These are phyloP conservation scores for Vigna radiata DNA, from an alignment of 306 rosid genomes.

Conservation along the genomic window DNA sequence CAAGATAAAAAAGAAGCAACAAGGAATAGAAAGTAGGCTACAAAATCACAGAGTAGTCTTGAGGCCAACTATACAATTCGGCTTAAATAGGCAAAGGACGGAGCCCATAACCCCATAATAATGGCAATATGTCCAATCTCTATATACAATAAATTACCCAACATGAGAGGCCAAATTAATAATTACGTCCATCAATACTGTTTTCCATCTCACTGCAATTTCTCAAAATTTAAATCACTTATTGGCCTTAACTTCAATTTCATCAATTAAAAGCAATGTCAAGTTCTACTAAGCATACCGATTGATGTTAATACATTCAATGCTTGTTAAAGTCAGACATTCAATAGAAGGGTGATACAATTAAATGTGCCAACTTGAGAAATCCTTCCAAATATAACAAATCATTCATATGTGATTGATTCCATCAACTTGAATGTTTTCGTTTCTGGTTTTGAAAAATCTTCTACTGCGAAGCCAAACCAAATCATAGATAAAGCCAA, in stretches of 20 bases:
- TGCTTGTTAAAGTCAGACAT: neutral
- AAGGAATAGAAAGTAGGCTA: neutral
- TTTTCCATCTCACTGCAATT: slow-evolving; percentile 29
- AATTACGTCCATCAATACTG: slow-evolving; percentile 15
- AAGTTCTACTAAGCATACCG: slow-evolving; percentile 6
- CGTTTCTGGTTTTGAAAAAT: slow-evolving; percentile 5
- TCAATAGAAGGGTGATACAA: slow-evolving; percentile 6
- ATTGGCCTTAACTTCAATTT: slow-evolving; percentile 18
- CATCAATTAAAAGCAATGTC: neutral
- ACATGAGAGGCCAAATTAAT: slow-evolving; percentile 2
- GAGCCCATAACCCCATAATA: slow-evolving; percentile 19
- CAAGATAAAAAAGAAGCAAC: slow-evolving; percentile 9
- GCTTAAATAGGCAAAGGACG: slow-evolving; percentile 28
- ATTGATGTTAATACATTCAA: slow-evolving; percentile 5
- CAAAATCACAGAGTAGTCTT: neutral
- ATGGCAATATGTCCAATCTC: slow-evolving; percentile 1
- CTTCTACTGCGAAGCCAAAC: neutral
- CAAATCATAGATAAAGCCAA: slow-evolving; percentile 7
- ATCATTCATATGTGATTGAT: slow-evolving; percentile 7
- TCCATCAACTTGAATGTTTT: slow-evolving; percentile 15
- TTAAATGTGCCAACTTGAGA: slow-evolving; percentile 3
- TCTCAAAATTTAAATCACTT: slow-evolving; percentile 11
- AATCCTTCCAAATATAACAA: slow-evolving; percentile 32
- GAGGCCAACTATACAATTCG: neutral
- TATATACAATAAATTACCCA: slow-evolving; percentile 22